A percentile compares a stretch with the other conserved stretches of the same genome.
These are phyloP conservation scores for Magnusiomyces fungicola DNA, from an alignment of 1,139 yeast species.

Conservation along the genomic window DNA sequence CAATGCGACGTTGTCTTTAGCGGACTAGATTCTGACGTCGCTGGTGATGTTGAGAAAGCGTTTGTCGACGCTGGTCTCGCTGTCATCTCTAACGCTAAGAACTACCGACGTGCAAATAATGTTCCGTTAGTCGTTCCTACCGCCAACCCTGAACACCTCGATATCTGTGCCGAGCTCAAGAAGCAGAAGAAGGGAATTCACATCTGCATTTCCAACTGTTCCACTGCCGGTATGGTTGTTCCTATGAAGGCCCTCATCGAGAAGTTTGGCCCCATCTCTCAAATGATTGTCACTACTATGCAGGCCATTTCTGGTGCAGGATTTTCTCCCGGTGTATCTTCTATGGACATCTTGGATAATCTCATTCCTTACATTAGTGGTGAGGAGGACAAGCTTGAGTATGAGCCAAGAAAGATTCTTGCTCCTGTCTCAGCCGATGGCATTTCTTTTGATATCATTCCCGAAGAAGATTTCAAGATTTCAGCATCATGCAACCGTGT, in stretches of 20 bases:
- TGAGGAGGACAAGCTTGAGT: conserved; percentile 97
- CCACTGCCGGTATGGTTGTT: conserved; percentile 96
- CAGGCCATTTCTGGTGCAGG: conserved; percentile 99
- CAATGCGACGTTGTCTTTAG: conserved; percentile 93
- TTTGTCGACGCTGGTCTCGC: conserved; percentile 76
- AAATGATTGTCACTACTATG: conserved; percentile 81
- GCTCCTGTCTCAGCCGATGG: conserved; percentile 49
- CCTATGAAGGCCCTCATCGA: conserved; percentile 91
- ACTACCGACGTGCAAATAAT: conserved; percentile 78
- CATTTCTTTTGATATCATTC: conserved; percentile 50
- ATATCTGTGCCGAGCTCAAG: conserved; percentile 58
- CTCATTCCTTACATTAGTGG: conserved; percentile 92
- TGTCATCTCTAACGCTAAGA: conserved; percentile 90
- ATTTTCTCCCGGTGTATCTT: conserved; percentile 95
- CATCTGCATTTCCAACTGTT: conserved; percentile 94
- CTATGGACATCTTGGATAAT: conserved; percentile 90
- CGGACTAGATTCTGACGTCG: conserved; percentile 89
- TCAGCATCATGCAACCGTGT: conserved; percentile 97
- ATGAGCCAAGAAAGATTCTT: conserved; percentile 94
- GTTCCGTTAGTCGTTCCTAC: conserved; percentile 96
- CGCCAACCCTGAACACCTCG: conserved; percentile 88
- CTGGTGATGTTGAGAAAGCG: conserved; percentile 82
- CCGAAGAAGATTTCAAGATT: conserved; percentile 69
- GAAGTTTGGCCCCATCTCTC: conserved; percentile 79
- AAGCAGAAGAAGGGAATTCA: conserved; percentile 61